Base-by-base conservation (phyloP, 2,329 filamentous ascomycete species). In the Ceratocystis lukuohia region DNA sequence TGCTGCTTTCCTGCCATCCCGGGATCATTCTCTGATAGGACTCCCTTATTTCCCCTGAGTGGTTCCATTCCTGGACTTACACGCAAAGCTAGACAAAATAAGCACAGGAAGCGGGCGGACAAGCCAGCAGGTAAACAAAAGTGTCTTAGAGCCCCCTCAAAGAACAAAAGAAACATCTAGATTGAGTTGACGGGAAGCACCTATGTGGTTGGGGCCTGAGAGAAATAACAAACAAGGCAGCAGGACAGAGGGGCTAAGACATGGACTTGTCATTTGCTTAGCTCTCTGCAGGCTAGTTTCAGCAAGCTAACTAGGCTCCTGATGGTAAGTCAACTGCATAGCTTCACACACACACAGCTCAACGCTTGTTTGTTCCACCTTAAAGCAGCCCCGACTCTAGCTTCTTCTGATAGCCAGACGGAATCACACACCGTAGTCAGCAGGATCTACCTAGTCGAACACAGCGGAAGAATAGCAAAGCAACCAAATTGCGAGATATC, bases 91-190 rank as follows among this genome's bases (percentile, higher is more conserved):
- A 37, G 33, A 37, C 33, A 37, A 37, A 37, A 10, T 10, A 37
- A 37, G 33, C 8, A 37, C 33, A 37, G 1, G 33, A 37, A 57
- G 12, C 17, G 4, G 6, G 22, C 25, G 25, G 53, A 33, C 53
- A 57, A 57, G 28, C 22, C 53, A 37, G 30, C 5, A 3, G 7
- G 20, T 22, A 53, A 53, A 25, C 48, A 53, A 25, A 20, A 25
- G 28, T 57, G 53, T 33, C 53, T 57, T 17, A 8, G 7, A 17
- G 4, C 12, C 25, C 53, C 53, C 53, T 57, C 53, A 57, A 57
- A 57, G 53, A 57, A 57, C 25, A 57, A 57, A 57, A 57, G 28
- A 33, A 57, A 37, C 28, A 12, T 57, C 28, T 33, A 57, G 53
- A 57, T 28, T 7, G 20, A 17, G 53, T 28, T 33, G 25, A 33